Conservation (phyloP, 495 filamentous ascomycete genomes). For the Penicillium egyptiacum region DNA sequence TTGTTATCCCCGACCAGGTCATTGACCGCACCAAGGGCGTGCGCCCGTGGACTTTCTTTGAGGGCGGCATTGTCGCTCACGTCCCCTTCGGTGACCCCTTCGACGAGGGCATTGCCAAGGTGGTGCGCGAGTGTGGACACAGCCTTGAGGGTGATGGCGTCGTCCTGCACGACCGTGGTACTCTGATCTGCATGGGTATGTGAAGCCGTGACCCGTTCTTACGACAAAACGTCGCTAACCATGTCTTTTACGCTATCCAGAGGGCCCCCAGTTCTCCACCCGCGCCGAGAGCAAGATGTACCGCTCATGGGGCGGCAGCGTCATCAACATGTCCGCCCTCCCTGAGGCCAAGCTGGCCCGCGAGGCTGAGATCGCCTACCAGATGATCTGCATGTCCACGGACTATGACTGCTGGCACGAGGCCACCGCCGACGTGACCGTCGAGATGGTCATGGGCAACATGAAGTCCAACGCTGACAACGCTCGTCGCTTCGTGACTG, state of each 20-base stretch:
- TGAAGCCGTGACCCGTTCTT: slow-evolving; percentile 19
- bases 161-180: slow-evolving; percentile 71
- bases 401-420: slow-evolving; percentile 98
- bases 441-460: slow-evolving; percentile 95
- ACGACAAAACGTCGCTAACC: slow-evolving; percentile 7
- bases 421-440: slow-evolving; percentile 74
- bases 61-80: slow-evolving; percentile 88
- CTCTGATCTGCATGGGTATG: slow-evolving; percentile 86
- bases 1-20: slow-evolving; percentile 92
- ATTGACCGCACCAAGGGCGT: slow-evolving; percentile 97
- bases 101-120: slow-evolving; percentile 68
- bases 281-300: slow-evolving; percentile 94
- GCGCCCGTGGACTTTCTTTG: slow-evolving; percentile 93
- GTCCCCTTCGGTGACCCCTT: slow-evolving; percentile 96
- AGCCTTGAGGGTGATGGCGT: slow-evolving; percentile 77
- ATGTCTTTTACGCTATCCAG: slow-evolving; percentile 35
- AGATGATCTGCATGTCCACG: slow-evolving; percentile 98
- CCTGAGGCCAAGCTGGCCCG: slow-evolving; percentile 94
- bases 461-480: slow-evolving; percentile 92
- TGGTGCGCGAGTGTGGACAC: slow-evolving; percentile 71
- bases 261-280: slow-evolving; percentile 97
- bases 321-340: slow-evolving; percentile 98
- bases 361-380: slow-evolving; percentile 94
- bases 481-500: slow-evolving; percentile 78
- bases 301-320: slow-evolving; percentile 82